Conservation (phyloP, 2,329 filamentous ascomycete species). For the Hysterium pulicare region DNA sequence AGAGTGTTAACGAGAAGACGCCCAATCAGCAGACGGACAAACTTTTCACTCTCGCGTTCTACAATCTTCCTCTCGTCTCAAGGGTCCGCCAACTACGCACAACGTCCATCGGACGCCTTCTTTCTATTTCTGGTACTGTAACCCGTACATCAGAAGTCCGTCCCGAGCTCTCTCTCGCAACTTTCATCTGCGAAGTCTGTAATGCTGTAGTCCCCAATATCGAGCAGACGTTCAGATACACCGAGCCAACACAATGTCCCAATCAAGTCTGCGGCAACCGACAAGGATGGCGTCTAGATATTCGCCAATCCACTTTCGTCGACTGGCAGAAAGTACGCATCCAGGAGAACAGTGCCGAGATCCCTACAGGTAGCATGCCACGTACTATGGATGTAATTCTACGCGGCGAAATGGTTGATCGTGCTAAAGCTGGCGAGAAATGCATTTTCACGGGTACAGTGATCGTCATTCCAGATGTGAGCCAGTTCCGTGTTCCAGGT, state of each 20-base stretch:
- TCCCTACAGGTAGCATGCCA: slow-evolving; percentile 97
- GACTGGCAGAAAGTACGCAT: slow-evolving; percentile 99
- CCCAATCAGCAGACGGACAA: slow-evolving; percentile 95
- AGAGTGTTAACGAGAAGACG: slow-evolving; percentile 65
- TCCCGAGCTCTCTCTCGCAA: slow-evolving; percentile 86
- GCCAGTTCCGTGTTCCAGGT: slow-evolving; percentile 87
- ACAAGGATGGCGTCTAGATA: slow-evolving; percentile 92
- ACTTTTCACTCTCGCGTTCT: slow-evolving; percentile 88
- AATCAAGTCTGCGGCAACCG: slow-evolving; percentile 86
- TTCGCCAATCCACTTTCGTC: slow-evolving; percentile 93
- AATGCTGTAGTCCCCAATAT: slow-evolving; percentile 82
- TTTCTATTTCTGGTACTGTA: slow-evolving; percentile 95
- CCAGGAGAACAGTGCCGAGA: slow-evolving; percentile 97
- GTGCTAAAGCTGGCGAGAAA: slow-evolving; percentile 95
- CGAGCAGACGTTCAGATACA: slow-evolving; percentile 96
- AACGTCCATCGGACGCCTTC: slow-evolving; percentile 82
- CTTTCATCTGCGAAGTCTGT: slow-evolving; percentile 88
- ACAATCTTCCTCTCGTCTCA: slow-evolving; percentile 85
- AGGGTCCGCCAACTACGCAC: slow-evolving; percentile 83
- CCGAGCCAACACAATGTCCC: slow-evolving; percentile 92
- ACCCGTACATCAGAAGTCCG: slow-evolving; percentile 96
- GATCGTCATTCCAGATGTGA: slow-evolving; percentile 96
- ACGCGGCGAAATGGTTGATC: slow-evolving; percentile 93
- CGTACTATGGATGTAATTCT: slow-evolving; percentile 96
- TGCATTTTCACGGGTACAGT: slow-evolving; percentile 96